Percentiles rank a stretch among this genome's conserved stretches.
Conservation (phyloP, 306 rosid species). For the Herpetospermum pedunculosum region DNA sequence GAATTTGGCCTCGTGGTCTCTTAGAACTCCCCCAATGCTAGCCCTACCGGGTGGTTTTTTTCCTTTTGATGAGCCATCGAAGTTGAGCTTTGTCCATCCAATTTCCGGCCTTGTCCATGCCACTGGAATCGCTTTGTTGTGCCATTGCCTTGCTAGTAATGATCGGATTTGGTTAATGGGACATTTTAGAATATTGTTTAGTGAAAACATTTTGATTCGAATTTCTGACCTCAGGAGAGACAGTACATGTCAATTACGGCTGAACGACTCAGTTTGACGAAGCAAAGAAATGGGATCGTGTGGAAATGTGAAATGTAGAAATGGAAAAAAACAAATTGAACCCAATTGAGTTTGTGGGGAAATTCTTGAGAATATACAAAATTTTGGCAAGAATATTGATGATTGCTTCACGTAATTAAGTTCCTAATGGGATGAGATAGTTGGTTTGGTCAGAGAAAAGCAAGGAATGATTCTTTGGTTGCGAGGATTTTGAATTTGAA, state of each 20-base stretch:
- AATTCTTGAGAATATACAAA: not conserved
- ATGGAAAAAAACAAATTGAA: not conserved
- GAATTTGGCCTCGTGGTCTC: conserved; percentile 64
- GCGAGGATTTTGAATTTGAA: not conserved
- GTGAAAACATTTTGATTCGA: conserved; percentile 28
- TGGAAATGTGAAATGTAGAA: not conserved
- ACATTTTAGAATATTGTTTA: conserved; percentile 25
- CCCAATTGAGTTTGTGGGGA: not conserved
- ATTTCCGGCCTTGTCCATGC: conserved; percentile 50
- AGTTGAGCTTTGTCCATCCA: conserved; percentile 64
- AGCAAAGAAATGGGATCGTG: not conserved
- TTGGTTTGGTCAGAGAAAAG: not conserved
- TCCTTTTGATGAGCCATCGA: conserved; percentile 55
- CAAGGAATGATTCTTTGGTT: conserved; percentile 1
- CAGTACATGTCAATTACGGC: too few species aligned
- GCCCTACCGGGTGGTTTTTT: conserved; percentile 22
- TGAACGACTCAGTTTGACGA: too few species aligned
- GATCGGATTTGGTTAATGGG: conserved; percentile 24
- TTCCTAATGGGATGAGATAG: not conserved
- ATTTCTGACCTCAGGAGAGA: too few species aligned
- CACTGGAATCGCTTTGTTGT: conserved; percentile 46
- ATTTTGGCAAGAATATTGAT: too few species aligned
- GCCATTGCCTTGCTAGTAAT: conserved; percentile 20
- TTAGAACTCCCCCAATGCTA: conserved; percentile 55
- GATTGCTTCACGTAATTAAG: not conserved